phyloP scores from a whole-genome alignment of 2,329 filamentous ascomycete species.

The Monilinia vaccinii-corymbosi region DNA sequence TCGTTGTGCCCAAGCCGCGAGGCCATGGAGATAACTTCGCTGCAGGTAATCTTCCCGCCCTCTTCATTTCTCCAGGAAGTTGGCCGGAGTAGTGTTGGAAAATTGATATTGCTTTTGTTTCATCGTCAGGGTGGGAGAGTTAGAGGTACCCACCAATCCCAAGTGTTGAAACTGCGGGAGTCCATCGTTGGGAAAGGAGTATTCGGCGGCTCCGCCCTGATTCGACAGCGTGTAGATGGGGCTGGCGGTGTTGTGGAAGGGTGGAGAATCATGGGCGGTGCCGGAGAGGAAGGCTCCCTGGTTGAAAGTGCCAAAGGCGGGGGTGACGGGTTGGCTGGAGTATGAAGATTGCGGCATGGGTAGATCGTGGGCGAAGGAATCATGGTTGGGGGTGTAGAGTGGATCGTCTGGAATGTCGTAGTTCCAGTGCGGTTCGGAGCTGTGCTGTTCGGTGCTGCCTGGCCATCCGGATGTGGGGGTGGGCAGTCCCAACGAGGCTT shows the following conservation, averaged over 20 bases:
- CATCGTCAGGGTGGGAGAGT: conserved; percentile 17
- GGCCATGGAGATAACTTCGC: too few relatives aligned
- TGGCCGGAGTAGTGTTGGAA: conserved; percentile 28
- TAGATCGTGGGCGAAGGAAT: conserved; percentile 21
- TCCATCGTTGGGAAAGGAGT: conserved; percentile 21
- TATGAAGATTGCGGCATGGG: conserved; percentile 25
- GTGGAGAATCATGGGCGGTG: conserved; percentile 18
- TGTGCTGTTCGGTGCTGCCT: conserved; percentile 11
- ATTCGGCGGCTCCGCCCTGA: conserved; percentile 20
- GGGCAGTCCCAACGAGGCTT: conserved; percentile 15
- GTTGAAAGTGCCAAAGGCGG: conserved; percentile 26
- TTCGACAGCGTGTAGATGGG: conserved; percentile 21
- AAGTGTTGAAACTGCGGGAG: conserved; percentile 9
- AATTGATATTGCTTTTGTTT: conserved; percentile 30
- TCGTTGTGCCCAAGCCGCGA: background rate
- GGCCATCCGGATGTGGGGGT: conserved; percentile 15
- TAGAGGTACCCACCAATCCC: conserved; percentile 12
- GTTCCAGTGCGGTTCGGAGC: conserved; percentile 18
- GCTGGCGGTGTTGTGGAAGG: conserved; percentile 19
- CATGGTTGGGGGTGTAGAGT: conserved; percentile 24
- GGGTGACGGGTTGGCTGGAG: conserved; percentile 27
- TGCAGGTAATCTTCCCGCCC: background rate
- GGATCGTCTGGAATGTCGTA: conserved; percentile 25
- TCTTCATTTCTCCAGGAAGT: conserved; percentile 26
- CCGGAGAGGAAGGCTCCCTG: conserved; percentile 16